phyloP scores from a whole-genome alignment of 2,329 filamentous ascomycete species.

The Colletotrichum sp. region DNA sequence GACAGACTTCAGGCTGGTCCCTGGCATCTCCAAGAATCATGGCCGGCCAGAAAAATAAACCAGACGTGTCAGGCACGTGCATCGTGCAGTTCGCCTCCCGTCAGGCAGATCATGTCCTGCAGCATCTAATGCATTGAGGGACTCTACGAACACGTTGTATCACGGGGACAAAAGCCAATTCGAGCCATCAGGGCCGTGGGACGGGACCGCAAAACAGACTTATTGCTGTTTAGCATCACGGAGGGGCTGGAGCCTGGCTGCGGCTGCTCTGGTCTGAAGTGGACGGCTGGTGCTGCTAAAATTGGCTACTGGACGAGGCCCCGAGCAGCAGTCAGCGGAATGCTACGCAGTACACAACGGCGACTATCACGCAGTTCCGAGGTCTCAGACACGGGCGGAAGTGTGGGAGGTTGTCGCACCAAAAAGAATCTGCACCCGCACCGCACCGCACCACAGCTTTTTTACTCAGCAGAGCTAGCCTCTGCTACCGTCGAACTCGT shows the following conservation, averaged over 20 bases:
- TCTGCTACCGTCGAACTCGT: neutral
- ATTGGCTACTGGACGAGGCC: constrained; percentile 1
- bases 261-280: constrained; percentile 6
- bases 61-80: neutral
- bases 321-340: neutral
- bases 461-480: neutral
- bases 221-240: neutral
- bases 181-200: neutral
- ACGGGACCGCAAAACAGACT: constrained; percentile 7
- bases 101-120: neutral
- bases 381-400: constrained; percentile 17
- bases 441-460: neutral
- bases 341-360: neutral
- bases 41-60: neutral
- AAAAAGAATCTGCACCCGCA: neutral
- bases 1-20: neutral
- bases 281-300: constrained; percentile 5
- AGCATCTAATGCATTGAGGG: neutral
- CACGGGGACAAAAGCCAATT: neutral
- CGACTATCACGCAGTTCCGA: constrained; percentile 15
- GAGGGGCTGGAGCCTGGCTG: neutral
- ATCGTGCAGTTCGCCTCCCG: constrained; percentile 6
- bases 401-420: constrained; percentile 10
- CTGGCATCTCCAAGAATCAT: neutral
- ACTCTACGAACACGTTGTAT: neutral